These are phyloP conservation scores for Microdochium paspali DNA, from an alignment of 2,329 filamentous ascomycete genomes.

Conservation along the genomic window DNA sequence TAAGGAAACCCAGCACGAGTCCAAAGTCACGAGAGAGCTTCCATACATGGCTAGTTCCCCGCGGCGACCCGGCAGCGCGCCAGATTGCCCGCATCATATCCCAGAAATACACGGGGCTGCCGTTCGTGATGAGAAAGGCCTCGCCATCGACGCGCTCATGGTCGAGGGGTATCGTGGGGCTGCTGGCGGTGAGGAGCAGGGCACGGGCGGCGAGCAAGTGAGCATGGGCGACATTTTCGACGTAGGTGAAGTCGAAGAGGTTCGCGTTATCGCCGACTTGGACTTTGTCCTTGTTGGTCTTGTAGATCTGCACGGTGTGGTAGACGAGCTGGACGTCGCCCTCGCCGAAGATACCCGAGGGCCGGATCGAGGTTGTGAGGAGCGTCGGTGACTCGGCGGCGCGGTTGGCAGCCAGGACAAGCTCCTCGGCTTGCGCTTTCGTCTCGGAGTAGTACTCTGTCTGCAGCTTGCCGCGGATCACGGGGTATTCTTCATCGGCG, in stretches of 20 bases:
- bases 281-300: conserved; percentile 59
- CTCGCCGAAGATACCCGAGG: conserved; percentile 84
- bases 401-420: conserved; percentile 71
- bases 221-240: conserved; percentile 59
- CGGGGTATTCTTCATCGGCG: conserved; percentile 74
- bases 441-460: conserved; percentile 83
- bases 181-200: conserved; percentile 53
- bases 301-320: conserved; percentile 64
- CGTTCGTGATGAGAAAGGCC: conserved; percentile 85
- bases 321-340: conserved; percentile 71
- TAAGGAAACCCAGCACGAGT: conserved; percentile 38
- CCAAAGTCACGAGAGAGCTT: conserved; percentile 41
- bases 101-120: conserved; percentile 83
- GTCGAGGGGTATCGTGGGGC: conserved; percentile 53
- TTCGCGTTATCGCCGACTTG: conserved; percentile 67
- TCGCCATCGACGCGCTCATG: conserved; percentile 73
- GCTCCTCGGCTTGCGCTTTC: conserved; percentile 76
- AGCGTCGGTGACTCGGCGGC: conserved; percentile 41
- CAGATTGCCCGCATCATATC: conserved; percentile 76
- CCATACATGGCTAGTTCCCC: conserved; percentile 46
- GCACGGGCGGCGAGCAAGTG: conserved; percentile 74
- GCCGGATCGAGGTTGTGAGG: conserved; percentile 72
- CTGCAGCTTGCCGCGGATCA: conserved; percentile 61
- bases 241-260: conserved; percentile 57
- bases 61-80: conserved; percentile 45